phyloP scores from a whole-genome alignment of 192 early-diverging fungal genomes.

The Rhizoclosmatium sp. region DNA sequence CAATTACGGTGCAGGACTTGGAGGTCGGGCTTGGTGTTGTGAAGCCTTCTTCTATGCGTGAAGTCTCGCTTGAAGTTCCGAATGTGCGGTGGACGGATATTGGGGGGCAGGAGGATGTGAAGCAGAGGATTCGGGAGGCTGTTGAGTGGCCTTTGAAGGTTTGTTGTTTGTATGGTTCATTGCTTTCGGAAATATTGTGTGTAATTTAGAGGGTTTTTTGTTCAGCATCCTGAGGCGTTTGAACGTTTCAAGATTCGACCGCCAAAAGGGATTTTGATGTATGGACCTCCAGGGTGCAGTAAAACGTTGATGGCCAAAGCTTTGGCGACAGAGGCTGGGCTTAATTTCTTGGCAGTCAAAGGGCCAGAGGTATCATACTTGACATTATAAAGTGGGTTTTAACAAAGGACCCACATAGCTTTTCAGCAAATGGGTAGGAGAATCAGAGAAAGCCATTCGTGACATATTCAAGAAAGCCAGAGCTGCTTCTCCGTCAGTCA shows the following conservation, averaged over 20 bases:
- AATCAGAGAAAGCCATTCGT: conserved; percentile 95
- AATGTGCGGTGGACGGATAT: conserved; percentile 93
- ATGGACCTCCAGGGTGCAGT: conserved; percentile 97
- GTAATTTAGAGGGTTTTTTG: not conserved
- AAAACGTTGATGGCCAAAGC: conserved; percentile 99
- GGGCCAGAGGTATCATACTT: conserved; percentile 83
- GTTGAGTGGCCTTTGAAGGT: conserved; percentile 98
- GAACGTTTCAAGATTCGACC: conserved; percentile 87
- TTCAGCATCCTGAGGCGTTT: conserved; percentile 91
- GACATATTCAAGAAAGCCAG: conserved; percentile 95
- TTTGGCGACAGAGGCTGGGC: conserved; percentile 91
- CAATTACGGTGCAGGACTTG: conserved; percentile 66
- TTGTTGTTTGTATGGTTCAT: not conserved
- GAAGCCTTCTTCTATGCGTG: conserved; percentile 86
- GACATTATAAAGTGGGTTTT: not conserved
- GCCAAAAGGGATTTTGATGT: conserved; percentile 96
- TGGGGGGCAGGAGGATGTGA: conserved; percentile 92
- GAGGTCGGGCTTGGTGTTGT: conserved; percentile 43
- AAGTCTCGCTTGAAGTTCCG: conserved; percentile 89
- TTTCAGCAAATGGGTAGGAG: conserved; percentile 99
- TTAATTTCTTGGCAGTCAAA: conserved; percentile 98
- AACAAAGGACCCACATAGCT: conserved; percentile 58
- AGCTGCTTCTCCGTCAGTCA: conserved; percentile 91
- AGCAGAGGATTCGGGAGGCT: conserved; percentile 90
- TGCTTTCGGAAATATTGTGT: not conserved